Percentiles rank a stretch among this genome's conserved stretches.
Conservation (phyloP, 306 rosid genomes). For the Parietaria judaica region DNA sequence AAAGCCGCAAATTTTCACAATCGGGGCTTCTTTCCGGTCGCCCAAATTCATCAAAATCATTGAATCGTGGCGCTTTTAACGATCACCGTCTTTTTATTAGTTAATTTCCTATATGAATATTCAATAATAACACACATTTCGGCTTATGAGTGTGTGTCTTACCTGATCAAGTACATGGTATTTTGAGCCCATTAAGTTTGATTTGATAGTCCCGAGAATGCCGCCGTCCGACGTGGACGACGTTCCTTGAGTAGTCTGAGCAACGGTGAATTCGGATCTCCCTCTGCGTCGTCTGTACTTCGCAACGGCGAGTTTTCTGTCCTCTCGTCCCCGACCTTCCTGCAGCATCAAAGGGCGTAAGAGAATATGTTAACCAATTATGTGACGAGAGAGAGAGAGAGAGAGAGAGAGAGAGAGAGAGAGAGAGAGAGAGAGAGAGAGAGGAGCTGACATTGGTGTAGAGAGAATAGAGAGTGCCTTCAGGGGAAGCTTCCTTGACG, state of each 20-base stretch:
- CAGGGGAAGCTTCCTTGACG: constrained; percentile 56
- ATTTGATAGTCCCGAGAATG: constrained; percentile 58
- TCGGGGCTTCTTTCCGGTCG: too few species aligned
- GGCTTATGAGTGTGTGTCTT: not conserved
- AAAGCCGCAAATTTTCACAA: too few species aligned
- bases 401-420: not conserved
- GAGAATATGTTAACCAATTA: not conserved
- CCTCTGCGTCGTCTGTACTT: constrained; percentile 54
- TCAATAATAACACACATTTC: too few species aligned
- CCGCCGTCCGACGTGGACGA: constrained; percentile 46
- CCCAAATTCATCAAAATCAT: too few species aligned
- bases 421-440: not conserved
- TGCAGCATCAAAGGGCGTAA: constrained; percentile 6
- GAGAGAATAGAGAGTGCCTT: constrained; percentile 65
- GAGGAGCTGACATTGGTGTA: constrained; percentile 55
- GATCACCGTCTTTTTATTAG: too few species aligned
- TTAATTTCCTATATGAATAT: too few species aligned
- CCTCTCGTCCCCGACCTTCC: constrained; percentile 93
- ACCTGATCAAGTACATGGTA: constrained; percentile 85
- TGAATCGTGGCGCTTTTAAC: too few species aligned
- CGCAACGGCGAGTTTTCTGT: constrained; percentile 80
- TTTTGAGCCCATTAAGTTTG: constrained; percentile 83
- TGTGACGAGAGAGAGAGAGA: too few species aligned
- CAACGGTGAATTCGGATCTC: constrained; percentile 48
- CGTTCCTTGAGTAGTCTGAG: constrained; percentile 58